A percentile compares a stretch with the other conserved stretches of the same genome.
Evolutionary conservation across 2,329 filamentous ascomycete genomes (phyloP).

Genomic region (Scopulariopsis brevicaulis): DNA sequence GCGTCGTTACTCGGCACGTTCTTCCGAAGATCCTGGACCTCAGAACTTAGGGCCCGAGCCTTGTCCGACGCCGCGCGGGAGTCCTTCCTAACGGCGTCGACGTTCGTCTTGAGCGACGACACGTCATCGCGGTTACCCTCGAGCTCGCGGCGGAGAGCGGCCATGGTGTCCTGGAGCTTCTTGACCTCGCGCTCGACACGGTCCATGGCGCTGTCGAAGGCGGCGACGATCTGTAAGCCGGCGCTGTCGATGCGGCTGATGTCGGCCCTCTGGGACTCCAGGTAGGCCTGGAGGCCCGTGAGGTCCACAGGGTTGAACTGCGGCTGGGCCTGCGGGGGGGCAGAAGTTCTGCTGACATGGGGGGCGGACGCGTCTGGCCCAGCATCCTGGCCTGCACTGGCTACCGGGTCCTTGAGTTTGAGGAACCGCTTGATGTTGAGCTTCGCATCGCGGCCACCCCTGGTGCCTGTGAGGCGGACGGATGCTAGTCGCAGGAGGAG

Average conservation of each 20-base stretch:
- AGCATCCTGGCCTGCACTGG: neutral
- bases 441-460: neutral
- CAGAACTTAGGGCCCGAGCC: neutral
- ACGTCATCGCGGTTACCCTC: constrained; percentile 14
- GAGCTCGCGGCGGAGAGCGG: constrained; percentile 13
- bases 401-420: constrained; percentile 13
- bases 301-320: constrained; percentile 10
- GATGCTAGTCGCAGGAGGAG: constrained; percentile 20
- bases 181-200: constrained; percentile 21
- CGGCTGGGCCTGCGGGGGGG: neutral
- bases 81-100: constrained; percentile 10
- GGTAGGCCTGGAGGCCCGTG: constrained; percentile 17
- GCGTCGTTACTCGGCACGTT: neutral
- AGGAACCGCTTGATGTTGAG: constrained; percentile 18
- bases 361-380: neutral
- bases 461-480: constrained; percentile 12
- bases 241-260: constrained; percentile 23
- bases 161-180: constrained; percentile 17
- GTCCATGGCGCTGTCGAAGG: constrained; percentile 20
- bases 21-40: neutral
- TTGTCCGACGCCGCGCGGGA: neutral
- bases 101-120: constrained; percentile 13
- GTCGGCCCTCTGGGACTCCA: constrained; percentile 20
- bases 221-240: constrained; percentile 22
- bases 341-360: neutral